Evolutionary conservation across 352 stramenopile genomes (phyloP), one percentile per base, ranked within the genome.

Genomic region (Pythium monospermum): DNA sequence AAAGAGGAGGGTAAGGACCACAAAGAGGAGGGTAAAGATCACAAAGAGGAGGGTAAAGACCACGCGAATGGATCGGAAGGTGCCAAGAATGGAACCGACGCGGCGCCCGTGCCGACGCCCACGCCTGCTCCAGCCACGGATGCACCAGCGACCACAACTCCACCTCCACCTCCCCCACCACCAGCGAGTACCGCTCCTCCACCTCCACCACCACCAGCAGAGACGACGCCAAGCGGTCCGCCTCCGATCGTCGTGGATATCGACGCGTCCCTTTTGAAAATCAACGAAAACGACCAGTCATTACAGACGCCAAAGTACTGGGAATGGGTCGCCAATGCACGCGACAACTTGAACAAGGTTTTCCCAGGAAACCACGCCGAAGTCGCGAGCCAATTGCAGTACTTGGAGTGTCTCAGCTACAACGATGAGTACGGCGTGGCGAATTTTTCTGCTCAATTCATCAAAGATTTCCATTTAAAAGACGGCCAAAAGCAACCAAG

Each of bases 321-420:
- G 47, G 35, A 43, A 12, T 54, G 47, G 47, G 32, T 36, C 12
- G 22, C 21, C 47, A 35, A 5, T 10, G 18, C 33, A 6, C 10
- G 28, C 12, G 6, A 18, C 7, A 33, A 45, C 6, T 35, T 54
- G 6, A 13, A 54, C 6, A 33, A 43, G 10, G 33, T 54, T 8
- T 54, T 36, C 25, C 47, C 47, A 13, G 47, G 47, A 4, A 54
- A 54, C 35, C 21, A 45, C 35, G 31, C 4, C 4, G 47, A 54
- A 25, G 19, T 54, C 15, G 32, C 47, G 8, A 23, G 7, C 21
- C 47, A 54, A 23, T 35, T 54, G 15, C 33, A 54, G 23, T 54
- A 54, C 33, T 23, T 54, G 19, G 47, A 45, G 22, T 54, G 47
- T 35, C n/a, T 45, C 13, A 45, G 33, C 35, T 54, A 43, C 47